Conservation (phyloP, 352 stramenopile species). For the Pythium monospermum region DNA sequence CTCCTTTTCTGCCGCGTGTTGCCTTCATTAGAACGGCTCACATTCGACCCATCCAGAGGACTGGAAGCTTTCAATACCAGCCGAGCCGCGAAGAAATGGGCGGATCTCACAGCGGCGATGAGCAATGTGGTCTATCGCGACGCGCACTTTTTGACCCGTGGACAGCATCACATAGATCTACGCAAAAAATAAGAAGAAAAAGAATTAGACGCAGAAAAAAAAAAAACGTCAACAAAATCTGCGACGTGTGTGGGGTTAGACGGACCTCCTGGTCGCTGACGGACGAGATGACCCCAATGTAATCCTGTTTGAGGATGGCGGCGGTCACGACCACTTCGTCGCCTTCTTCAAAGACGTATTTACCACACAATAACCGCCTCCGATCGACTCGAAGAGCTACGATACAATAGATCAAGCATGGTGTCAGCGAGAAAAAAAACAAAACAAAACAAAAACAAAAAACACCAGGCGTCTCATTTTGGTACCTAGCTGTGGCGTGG, state of each 20-base stretch:
- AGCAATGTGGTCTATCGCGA: slow-evolving; percentile 43
- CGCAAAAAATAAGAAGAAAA: not conserved
- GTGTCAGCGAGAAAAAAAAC: not conserved
- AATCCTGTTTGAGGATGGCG: slow-evolving; percentile 59
- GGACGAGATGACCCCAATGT: slow-evolving; percentile 73
- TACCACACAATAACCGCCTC: slow-evolving; percentile 54
- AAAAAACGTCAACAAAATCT: not conserved
- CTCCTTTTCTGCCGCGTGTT: no score
- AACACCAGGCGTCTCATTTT: not conserved
- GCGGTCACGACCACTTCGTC: slow-evolving; percentile 72
- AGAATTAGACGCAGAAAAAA: not conserved
- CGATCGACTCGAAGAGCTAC: slow-evolving; percentile 48
- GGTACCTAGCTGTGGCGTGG: slow-evolving; percentile 24
- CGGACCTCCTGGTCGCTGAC: slow-evolving; percentile 61
- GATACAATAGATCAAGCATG: not conserved
- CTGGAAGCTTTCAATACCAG: slow-evolving; percentile 42
- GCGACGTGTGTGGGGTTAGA: not conserved
- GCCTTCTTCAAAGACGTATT: slow-evolving; percentile 76
- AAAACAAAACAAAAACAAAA: not conserved
- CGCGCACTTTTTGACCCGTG: slow-evolving; percentile 58
- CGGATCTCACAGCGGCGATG: slow-evolving; percentile 49
- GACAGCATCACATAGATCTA: slow-evolving; percentile 60
- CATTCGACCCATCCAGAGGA: slow-evolving; percentile 56
- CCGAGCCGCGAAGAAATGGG: slow-evolving; percentile 47
- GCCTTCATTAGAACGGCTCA: slow-evolving; percentile 58